phyloP scores from a whole-genome alignment of 129 eudicot species.

The Kitagawia praeruptora region DNA sequence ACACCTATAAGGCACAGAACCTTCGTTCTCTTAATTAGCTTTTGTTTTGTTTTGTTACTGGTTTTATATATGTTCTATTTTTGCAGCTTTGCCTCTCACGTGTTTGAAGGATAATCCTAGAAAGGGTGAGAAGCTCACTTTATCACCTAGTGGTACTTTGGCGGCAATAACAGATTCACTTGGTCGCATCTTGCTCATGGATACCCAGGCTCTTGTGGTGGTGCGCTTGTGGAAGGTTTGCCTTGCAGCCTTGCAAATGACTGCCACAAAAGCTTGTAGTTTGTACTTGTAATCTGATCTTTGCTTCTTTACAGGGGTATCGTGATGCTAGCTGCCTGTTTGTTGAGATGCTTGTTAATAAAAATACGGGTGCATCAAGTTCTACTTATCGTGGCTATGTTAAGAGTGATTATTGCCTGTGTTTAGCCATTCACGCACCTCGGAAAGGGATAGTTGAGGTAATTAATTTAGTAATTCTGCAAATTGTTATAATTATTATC shows the following conservation, averaged over 20 bases:
- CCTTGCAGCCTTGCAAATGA: not conserved
- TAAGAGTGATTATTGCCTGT: constrained; percentile 84
- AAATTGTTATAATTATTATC: not conserved
- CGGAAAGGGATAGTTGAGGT: constrained; percentile 96
- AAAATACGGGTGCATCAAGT: constrained; percentile 28
- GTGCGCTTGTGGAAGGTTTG: constrained; percentile 98
- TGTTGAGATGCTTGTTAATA: constrained; percentile 79
- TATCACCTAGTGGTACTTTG: constrained; percentile 95
- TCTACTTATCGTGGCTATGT: constrained; percentile 25
- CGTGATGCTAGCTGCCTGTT: constrained; percentile 96
- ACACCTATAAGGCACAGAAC: not conserved
- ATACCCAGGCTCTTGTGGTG: constrained; percentile 94
- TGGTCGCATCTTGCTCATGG: constrained; percentile 85
- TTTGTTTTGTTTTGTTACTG: not conserved
- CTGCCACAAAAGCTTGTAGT: not conserved
- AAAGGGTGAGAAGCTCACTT: constrained; percentile 93
- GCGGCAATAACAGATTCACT: constrained; percentile 98
- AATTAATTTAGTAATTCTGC: constrained; percentile 4
- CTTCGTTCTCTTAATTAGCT: not conserved
- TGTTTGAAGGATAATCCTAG: constrained; percentile 91
- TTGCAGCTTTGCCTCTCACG: constrained; percentile 74
- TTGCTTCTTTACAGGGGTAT: constrained; percentile 57
- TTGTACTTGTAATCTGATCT: not conserved
- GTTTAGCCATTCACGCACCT: constrained; percentile 96
- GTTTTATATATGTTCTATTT: not conserved